A percentile compares a stretch with the other conserved stretches of the same genome.
These are phyloP conservation scores for Kalanchoe fedtschenkoi DNA, from an alignment of 164 flowering plant genomes.

Conservation along the genomic window DNA sequence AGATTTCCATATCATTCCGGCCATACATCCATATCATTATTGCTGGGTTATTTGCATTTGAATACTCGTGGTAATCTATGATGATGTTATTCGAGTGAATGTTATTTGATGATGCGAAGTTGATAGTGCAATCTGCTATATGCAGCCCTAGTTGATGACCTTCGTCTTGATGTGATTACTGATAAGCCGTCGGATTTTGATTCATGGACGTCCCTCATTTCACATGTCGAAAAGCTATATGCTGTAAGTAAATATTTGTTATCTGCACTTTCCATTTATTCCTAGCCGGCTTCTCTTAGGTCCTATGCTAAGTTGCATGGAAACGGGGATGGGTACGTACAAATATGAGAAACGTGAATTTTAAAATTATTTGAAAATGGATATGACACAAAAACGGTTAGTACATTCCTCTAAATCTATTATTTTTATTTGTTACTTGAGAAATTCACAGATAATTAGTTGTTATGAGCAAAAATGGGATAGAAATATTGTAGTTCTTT, in stretches of 20 bases:
- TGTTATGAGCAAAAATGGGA: too few species aligned
- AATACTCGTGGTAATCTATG: too few species aligned
- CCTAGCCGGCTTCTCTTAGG: not conserved
- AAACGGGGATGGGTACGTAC: too few species aligned
- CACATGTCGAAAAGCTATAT: conserved; percentile 5
- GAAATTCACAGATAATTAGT: too few species aligned
- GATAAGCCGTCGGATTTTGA: conserved; percentile 4
- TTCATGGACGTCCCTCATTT: conserved; percentile 8
- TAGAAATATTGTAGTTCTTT: too few species aligned
- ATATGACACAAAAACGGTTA: too few species aligned
- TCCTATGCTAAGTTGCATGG: too few species aligned
- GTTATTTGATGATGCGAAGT: not conserved
- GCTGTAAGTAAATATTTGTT: not conserved
- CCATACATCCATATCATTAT: not conserved
- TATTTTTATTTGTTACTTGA: too few species aligned
- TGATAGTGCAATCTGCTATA: not conserved
- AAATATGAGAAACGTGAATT: too few species aligned
- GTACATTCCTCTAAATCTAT: too few species aligned
- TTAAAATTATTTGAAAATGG: too few species aligned
- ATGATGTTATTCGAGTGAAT: not conserved
- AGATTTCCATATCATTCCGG: not conserved
- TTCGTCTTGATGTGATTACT: not conserved
- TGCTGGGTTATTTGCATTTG: not conserved
- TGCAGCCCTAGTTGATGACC: not conserved
- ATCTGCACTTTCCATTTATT: not conserved